A percentile compares a stretch with the other conserved stretches of the same genome.
These are phyloP conservation scores for Microbotryum saponariae DNA, from an alignment of 1,284 basidiomycete genomes.

Conservation along the genomic window DNA sequence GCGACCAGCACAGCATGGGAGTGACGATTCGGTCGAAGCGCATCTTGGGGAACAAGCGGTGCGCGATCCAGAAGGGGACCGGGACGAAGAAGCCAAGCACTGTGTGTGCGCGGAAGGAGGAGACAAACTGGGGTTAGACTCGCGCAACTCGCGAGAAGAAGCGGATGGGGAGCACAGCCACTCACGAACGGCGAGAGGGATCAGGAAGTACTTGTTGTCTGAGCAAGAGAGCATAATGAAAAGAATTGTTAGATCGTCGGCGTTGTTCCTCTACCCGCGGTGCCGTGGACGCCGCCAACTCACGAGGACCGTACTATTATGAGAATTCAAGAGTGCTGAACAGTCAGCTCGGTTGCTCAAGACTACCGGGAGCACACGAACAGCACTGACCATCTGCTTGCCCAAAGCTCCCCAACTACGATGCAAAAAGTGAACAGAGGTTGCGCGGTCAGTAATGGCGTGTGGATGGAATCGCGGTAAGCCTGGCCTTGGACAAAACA, in stretches of 20 bases:
- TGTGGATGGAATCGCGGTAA: too few species aligned
- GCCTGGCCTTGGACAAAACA: too few species aligned
- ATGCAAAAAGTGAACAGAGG: conserved; percentile 18
- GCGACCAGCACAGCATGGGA: conserved; percentile 6
- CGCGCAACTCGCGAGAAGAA: conserved; percentile 8
- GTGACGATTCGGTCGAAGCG: conserved; percentile 20
- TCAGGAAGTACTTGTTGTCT: neutral
- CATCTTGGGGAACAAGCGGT: conserved; percentile 47
- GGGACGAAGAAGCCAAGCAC: conserved; percentile 47
- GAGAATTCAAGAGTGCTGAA: too few species aligned
- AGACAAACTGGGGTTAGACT: conserved; percentile 47
- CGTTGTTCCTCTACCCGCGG: too few species aligned
- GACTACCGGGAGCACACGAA: too few species aligned
- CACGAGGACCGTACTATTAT: too few species aligned
- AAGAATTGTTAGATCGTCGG: too few species aligned
- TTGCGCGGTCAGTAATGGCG: too few species aligned
- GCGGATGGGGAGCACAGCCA: conserved; percentile 39
- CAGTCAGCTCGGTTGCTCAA: too few species aligned
- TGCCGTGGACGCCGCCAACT: too few species aligned
- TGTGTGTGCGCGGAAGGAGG: conserved; percentile 32
- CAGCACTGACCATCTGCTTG: conserved; percentile 29
- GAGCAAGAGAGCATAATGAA: too few species aligned
- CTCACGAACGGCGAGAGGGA: neutral
- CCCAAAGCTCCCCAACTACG: conserved; percentile 54
- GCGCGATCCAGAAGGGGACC: conserved; percentile 50